A percentile compares a stretch with the other conserved stretches of the same genome.
These are phyloP conservation scores for Penicillium samsonianum DNA, from an alignment of 495 filamentous ascomycete species.

Conservation along the genomic window DNA sequence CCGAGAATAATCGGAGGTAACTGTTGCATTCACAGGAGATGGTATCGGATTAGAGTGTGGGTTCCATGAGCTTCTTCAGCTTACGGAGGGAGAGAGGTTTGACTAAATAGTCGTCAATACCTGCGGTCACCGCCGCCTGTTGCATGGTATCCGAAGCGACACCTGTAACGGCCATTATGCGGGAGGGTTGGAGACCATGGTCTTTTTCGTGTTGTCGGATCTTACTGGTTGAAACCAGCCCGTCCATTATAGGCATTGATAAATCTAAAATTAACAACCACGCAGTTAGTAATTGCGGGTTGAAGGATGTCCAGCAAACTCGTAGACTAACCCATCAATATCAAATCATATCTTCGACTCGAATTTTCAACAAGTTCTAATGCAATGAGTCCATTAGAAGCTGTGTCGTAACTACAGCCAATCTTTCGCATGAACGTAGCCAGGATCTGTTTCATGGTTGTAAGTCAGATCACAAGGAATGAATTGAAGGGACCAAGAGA, in stretches of 20 bases:
- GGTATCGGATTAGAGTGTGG: not conserved
- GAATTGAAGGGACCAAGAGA: not conserved
- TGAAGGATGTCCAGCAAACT: not conserved
- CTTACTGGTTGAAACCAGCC: conserved; percentile 23
- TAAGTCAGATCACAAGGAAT: not conserved
- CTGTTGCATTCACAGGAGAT: not conserved
- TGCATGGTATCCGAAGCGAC: conserved; percentile 35
- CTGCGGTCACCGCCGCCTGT: conserved; percentile 34
- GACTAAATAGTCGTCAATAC: conserved; percentile 41
- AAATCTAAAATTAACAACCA: not conserved
- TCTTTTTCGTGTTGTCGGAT: conserved; percentile 26
- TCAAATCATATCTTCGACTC: conserved; percentile 39
- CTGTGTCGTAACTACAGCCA: conserved; percentile 46
- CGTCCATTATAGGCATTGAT: conserved; percentile 33
- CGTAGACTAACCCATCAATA: conserved; percentile 44
- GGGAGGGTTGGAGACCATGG: conserved; percentile 12
- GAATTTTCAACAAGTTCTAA: conserved; percentile 43
- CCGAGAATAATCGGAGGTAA: not conserved
- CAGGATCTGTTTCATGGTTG: conserved; percentile 16
- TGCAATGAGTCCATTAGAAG: conserved; percentile 57
- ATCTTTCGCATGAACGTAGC: conserved; percentile 48
- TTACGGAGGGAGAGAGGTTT: conserved; percentile 39
- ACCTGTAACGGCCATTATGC: conserved; percentile 38
- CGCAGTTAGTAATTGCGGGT: not conserved
- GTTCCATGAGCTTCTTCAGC: conserved; percentile 27